Evolutionary conservation across 345 rosid species (phyloP).

Genomic region (Geranium rotundifolium): DNA sequence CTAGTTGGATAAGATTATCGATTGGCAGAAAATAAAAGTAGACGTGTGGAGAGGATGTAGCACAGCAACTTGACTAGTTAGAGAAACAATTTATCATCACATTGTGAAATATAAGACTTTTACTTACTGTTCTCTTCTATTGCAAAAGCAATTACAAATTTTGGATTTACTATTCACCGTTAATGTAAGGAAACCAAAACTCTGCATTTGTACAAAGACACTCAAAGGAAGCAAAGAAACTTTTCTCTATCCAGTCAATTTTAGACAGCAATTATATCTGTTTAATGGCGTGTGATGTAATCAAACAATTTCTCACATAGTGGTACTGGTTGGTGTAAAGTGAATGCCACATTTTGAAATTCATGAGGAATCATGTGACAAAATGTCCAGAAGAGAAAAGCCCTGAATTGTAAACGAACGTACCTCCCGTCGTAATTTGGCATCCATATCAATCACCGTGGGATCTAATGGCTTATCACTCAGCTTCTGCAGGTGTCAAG

Average conservation of each 20-base stretch:
- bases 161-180: neutral
- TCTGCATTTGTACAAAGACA: neutral
- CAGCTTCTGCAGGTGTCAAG: conserved; percentile 34
- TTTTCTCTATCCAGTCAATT: too few relatives aligned
- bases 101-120: too few relatives aligned
- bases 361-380: too few relatives aligned
- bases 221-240: neutral
- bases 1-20: too few relatives aligned
- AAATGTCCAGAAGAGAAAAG: neutral
- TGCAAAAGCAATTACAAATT: too few relatives aligned
- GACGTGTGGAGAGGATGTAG: too few relatives aligned
- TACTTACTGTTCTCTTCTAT: too few relatives aligned
- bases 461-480: conserved; percentile 19
- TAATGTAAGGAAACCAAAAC: neutral
- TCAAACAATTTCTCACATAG: neutral
- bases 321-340: neutral
- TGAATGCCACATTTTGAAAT: neutral
- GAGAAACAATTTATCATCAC: too few relatives aligned
- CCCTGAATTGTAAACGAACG: conserved; percentile 3
- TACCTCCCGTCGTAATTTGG: conserved; percentile 62
- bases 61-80: too few relatives aligned
- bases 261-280: neutral
- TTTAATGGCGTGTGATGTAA: neutral
- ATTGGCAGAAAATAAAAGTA: too few relatives aligned
- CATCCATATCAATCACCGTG: conserved; percentile 26